A percentile compares a stretch with the other conserved stretches of the same genome.
phyloP scores from a whole-genome alignment of 2,329 filamentous ascomycete genomes.

The Clathrospora elynae region DNA sequence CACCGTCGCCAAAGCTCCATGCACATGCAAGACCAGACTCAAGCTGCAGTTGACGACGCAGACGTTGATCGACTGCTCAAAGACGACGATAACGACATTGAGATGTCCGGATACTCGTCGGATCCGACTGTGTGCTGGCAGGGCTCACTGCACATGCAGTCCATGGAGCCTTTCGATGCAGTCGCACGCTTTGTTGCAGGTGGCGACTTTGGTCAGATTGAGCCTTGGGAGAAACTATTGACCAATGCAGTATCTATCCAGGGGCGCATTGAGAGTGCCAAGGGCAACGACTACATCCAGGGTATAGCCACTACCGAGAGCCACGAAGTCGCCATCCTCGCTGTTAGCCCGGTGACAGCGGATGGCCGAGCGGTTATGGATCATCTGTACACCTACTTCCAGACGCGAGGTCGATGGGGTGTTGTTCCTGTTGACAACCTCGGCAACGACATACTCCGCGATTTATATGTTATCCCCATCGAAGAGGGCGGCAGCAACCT shows the following conservation, averaged over 20 bases:
- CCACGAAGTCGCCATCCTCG: constrained; percentile 83
- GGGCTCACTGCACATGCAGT: constrained; percentile 65
- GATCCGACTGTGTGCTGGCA: constrained; percentile 69
- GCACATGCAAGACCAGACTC: constrained; percentile 48
- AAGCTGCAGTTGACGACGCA: constrained; percentile 72
- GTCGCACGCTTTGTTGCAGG: constrained; percentile 85
- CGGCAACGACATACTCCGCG: constrained; percentile 78
- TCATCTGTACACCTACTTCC: constrained; percentile 85
- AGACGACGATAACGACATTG: constrained; percentile 78
- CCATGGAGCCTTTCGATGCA: constrained; percentile 74
- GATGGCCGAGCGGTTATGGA: constrained; percentile 67
- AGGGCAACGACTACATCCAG: constrained; percentile 89
- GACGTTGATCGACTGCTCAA: constrained; percentile 89
- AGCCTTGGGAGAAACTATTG: constrained; percentile 77
- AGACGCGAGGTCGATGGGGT: constrained; percentile 79
- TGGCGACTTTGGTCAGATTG: constrained; percentile 70
- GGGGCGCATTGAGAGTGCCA: constrained; percentile 79
- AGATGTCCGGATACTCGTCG: constrained; percentile 74
- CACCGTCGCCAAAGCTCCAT: constrained; percentile 58
- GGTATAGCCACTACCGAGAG: constrained; percentile 79
- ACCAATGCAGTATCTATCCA: constrained; percentile 72
- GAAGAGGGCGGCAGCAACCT: constrained; percentile 69
- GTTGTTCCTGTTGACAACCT: constrained; percentile 62
- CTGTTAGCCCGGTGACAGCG: constrained; percentile 67
- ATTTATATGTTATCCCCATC: constrained; percentile 89